Base-by-base conservation (phyloP, 768 basidiomycete species). In the Lactifluus volemus region DNA sequence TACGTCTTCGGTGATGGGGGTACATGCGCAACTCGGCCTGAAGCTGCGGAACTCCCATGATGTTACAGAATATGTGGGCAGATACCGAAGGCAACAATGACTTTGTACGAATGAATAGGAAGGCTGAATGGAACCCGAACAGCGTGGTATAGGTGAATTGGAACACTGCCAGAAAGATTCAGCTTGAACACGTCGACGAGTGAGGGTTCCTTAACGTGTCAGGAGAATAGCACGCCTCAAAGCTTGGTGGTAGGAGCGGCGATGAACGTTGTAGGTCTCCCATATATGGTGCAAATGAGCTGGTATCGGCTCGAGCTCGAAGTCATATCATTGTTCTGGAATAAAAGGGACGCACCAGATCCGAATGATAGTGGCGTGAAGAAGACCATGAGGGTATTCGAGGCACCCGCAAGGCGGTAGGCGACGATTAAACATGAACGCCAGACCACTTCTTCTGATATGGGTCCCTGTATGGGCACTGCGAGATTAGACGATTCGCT, bases 381-480 rank as follows among this genome's bases (percentile, higher is more conserved):
- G 65, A 92, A 89, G 52, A 97, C 81, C 79, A 95, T 84, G 39
- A 78, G 77, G 45, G 61, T 68, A 25, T 66, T 77, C 0, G 82
- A 79, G 2, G 78, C 76, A 17, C 83, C 83, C 0, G 85, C 81
- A 53, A 96, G 78, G 58, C 84, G 78, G 65, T 90, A 88, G 8
- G 85, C 78, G 2, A 86, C 76, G 19, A 97, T 76, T 32, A 96
- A 80, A 70, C 92, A 94, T 0, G 89, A 84, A 30, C 97, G 78
- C 70, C 97, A 98, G 8, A 92, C 89, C 29, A 97, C 60, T 72
- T 98, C 96, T 74, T 99, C 96, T 0, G 95, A 95, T 38, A 94
- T 72, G 0, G 96, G 96, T 4, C 81, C 94, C 92, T 94, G 53
- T n/a, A 49, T n/a, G 61, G 34, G 29, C 10, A 32, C 58, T 4